Evolutionary conservation across 176 grass and related monocot species (phyloP), one percentile per base, ranked within the genome.

Genomic region (Lolium perenne): DNA sequence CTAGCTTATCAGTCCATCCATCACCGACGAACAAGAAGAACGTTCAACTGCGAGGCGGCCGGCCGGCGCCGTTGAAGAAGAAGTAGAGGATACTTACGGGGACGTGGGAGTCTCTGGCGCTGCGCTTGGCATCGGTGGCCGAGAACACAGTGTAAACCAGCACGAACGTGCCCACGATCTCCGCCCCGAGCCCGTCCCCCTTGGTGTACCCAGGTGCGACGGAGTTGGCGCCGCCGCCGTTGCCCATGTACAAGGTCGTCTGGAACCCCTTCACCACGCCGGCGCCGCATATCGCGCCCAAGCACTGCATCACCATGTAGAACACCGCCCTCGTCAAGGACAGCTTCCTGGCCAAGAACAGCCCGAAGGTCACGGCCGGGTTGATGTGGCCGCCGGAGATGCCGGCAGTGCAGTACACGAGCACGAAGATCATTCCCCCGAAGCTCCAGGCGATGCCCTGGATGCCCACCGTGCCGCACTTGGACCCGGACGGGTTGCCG

Each of bases 361-460:
- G 93, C 7, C 95, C 95, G 23, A 97, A 97, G 59, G 95, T 95
- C 29, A 97, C 92, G 1, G 94, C 94, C 17, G 95, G 95, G 88
- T 97, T 97, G 81, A 97, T 97, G 83, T 97, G 95, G 2, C 95
- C 95, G 10, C 93, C 95, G 29, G 95, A 97, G 83, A 97, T 91
- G 48, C 95, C 95, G 4, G 92, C 95, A 25, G 91, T 97, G 89
- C 95, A 95, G 91, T 97, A 95, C n/a, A 97, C 95, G 11, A 97
- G 89, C 50, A 97, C 85, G 81, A 97, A 97, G 71, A 97, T 97
- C 91, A 93, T 95, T 66, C 93, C 95, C 25, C 95, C 95, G 63
- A 97, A 97, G 46, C 93, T 59, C 95, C 95, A 98, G 0, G 95
- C 95, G 80, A 98, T 98, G 50, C 95, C 95, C 79, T 94, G 95